Evolutionary conservation across 2,329 filamentous ascomycete species (phyloP), one percentile per base, ranked within the genome.

Genomic region (Erysiphe pulchra): DNA sequence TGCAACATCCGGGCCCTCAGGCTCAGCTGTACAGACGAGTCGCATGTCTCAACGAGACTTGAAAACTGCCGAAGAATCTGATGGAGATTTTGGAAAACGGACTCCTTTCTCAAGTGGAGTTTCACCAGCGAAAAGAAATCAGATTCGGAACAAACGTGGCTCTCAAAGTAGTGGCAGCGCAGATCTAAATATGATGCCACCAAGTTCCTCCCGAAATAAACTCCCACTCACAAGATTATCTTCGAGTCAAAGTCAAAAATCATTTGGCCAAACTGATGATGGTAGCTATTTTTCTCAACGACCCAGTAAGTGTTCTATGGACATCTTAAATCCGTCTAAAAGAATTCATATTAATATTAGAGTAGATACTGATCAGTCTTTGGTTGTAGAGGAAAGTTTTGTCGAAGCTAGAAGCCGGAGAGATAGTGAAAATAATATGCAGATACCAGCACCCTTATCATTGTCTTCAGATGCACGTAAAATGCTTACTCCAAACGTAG

Each of bases 181-280:
- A 31, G 53, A 58, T n/a, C 50, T 51, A 20, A 48, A 44, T 46
- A 47, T 43, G 11, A 14, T 16, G 30, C 16, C 17, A 43, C n/a
- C 42, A 17, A 20, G 11, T 34, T 43, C 24, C 13, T 16, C 30
- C 16, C 42, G 30, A 18, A 12, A 16, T 33, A 32, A 32, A 32
- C 30, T 9, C 5, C 18, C 24, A 33, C 28, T 43, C 14, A 34
- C 12, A 41, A 54, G 54, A 45, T 37, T 57, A 36, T 52, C 50
- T 11, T 36, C 47, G 7, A 59, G 57, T 47, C 55, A 52, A 45
- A 57, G 56, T 45, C 58, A 59, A 46, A 57, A 59, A 46, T 57
- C 56, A 13, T 55, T 59, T 45, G 49, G 42, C 18, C 53, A 53
- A 46, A 51, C 49, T 42, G 56, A 59, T 42, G 57, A 59, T 41